These are phyloP conservation scores for Candida wancherniae DNA, from an alignment of 805 yeast genomes.

Conservation along the genomic window DNA sequence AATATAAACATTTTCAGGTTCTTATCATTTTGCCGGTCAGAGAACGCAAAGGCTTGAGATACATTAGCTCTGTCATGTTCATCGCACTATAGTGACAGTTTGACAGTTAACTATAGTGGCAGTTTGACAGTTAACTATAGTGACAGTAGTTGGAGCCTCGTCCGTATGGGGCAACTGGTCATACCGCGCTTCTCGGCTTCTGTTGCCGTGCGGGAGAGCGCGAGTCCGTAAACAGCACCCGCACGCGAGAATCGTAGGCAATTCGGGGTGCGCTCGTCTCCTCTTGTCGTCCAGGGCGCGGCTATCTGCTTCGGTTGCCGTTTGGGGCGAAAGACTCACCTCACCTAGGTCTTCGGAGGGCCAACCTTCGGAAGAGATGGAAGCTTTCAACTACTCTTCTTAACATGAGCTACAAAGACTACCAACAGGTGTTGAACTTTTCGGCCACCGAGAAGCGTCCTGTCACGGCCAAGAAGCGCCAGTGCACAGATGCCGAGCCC, in stretches of 20 bases:
- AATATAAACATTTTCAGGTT: too few relatives aligned
- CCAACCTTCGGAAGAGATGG: too few relatives aligned
- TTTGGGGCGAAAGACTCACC: constrained; percentile 8
- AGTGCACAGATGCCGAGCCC: constrained; percentile 8
- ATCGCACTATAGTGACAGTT: too few relatives aligned
- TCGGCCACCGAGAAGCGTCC: constrained; percentile 11
- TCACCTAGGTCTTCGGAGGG: too few relatives aligned
- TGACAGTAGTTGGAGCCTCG: too few relatives aligned
- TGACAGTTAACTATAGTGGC: too few relatives aligned
- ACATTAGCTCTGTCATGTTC: too few relatives aligned
- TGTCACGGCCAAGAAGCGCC: constrained; percentile 6
- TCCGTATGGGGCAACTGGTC: constrained; percentile 2
- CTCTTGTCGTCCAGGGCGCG: constrained; percentile 14
- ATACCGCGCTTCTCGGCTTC: constrained; percentile 9
- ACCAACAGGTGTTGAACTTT: constrained; percentile 35
- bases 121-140: too few relatives aligned
- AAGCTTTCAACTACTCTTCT: not conserved
- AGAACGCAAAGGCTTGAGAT: too few relatives aligned
- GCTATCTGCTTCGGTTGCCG: constrained; percentile 16
- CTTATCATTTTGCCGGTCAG: too few relatives aligned
- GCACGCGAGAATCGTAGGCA: constrained; percentile 3
- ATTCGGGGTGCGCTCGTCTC: constrained; percentile 5
- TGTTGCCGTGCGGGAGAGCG: constrained; percentile 1
- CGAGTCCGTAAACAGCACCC: constrained; percentile 9
- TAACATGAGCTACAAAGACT: constrained; percentile 28